phyloP scores from a whole-genome alignment of 768 basidiomycete species.

The Pulveroboletus sp. region DNA sequence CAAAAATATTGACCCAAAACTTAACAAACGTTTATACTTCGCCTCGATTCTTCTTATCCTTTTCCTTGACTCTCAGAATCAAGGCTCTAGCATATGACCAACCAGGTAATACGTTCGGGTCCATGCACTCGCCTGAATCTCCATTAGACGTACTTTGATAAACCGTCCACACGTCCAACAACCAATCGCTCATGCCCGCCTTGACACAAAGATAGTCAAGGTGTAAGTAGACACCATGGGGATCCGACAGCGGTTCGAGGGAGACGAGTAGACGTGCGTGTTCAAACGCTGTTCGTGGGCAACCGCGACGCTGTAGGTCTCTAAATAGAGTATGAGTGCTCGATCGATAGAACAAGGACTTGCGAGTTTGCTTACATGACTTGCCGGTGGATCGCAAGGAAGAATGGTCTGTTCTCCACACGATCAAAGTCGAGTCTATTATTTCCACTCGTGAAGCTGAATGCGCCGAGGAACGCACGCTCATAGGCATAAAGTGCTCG shows the following conservation, averaged over 20 bases:
- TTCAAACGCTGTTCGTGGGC: constrained; percentile 86
- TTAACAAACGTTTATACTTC: constrained; percentile 21
- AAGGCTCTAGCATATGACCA: constrained; percentile 72
- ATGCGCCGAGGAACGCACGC: constrained; percentile 79
- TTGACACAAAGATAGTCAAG: constrained; percentile 85
- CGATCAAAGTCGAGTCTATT: constrained; percentile 85
- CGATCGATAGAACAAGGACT: neutral
- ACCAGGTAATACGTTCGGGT: constrained; percentile 68
- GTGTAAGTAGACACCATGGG: constrained; percentile 79
- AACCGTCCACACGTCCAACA: constrained; percentile 55
- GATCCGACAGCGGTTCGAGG: constrained; percentile 83
- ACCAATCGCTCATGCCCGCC: constrained; percentile 74
- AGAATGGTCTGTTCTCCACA: constrained; percentile 92
- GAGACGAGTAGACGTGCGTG: constrained; percentile 82
- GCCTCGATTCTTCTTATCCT: constrained; percentile 39
- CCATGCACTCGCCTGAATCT: constrained; percentile 31
- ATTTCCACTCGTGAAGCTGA: constrained; percentile 76
- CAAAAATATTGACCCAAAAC: neutral
- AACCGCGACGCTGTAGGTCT: constrained; percentile 84
- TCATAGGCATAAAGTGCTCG: constrained; percentile 94
- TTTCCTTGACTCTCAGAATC: constrained; percentile 52
- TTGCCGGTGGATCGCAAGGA: constrained; percentile 80
- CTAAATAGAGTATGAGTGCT: constrained; percentile 34
- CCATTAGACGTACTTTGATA: constrained; percentile 8
- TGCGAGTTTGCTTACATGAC: constrained; percentile 52